Conservation (phyloP, 2,329 filamentous ascomycete genomes). For the Aschersonia sp. region DNA sequence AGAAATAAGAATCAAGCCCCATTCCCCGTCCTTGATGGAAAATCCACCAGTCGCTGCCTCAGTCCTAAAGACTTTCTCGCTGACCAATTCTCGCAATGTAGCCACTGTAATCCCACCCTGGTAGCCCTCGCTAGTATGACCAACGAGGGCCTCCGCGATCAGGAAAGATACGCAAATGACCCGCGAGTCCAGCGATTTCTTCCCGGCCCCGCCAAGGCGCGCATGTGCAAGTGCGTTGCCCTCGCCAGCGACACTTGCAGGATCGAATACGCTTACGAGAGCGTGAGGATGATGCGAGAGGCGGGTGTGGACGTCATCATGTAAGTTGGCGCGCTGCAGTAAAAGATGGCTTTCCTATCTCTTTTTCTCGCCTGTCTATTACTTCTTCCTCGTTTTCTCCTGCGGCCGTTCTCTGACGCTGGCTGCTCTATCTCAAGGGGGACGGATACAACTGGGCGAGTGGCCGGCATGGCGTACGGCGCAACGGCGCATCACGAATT, state of each 20-base stretch:
- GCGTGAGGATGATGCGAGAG: slow-evolving; percentile 4
- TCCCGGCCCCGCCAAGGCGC: slow-evolving; percentile 3
- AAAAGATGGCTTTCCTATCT: too few relatives aligned
- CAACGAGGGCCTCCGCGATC: slow-evolving; percentile 8
- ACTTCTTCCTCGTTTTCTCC: background rate
- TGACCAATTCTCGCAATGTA: background rate
- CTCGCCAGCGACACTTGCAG: slow-evolving; percentile 1
- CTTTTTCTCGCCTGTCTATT: background rate
- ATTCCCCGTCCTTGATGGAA: too few relatives aligned
- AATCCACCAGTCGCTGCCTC: background rate
- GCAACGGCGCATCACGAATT: slow-evolving; percentile 7
- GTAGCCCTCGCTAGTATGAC: slow-evolving; percentile 10
- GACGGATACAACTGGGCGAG: slow-evolving; percentile 6
- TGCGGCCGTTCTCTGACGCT: background rate
- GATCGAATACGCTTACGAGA: slow-evolving; percentile 6
- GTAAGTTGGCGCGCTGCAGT: background rate
- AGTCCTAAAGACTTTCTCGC: background rate
- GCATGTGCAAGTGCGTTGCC: slow-evolving; percentile 4
- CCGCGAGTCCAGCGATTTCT: slow-evolving; percentile 2
- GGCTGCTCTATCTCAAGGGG: slow-evolving; percentile 1
- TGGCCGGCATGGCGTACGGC: slow-evolving; percentile 5
- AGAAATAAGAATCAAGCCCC: too few relatives aligned
- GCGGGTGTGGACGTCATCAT: slow-evolving; percentile 7
- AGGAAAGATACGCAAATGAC: slow-evolving; percentile 8
- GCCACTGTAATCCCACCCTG: slow-evolving; percentile 11